Base-by-base conservation (phyloP, 345 rosid species). In the Sisymbrium irio region DNA sequence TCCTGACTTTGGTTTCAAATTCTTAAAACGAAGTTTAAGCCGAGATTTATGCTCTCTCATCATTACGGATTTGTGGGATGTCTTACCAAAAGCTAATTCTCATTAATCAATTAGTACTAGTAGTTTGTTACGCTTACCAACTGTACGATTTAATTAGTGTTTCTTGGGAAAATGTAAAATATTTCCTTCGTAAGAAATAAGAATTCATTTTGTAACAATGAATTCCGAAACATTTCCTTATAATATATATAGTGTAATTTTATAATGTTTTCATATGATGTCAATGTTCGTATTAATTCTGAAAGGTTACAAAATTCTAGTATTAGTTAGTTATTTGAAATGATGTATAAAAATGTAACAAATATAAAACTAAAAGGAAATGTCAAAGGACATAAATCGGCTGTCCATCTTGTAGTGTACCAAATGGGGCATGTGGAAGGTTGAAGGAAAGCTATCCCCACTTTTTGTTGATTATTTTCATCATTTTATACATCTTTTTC, bases 361-460 rank as follows among this genome's bases (percentile, higher is more conserved):
- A 65, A 32, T 46, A n/a, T 14, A 50, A 51, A 61, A 42, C 9
- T 17, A 73, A 30, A 62, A 69, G 60, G 54, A 63, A 76, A 62
- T 55, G 67, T 65, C 41, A 37, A 75, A 65, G 68, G 84, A 84
- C 84, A 73, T 46, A 82, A 68, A 83, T 79, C 80, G 83, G 68
- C 85, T 76, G 76, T 79, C 80, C 66, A 67, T 55, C 64, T 72
- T 78, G 81, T 73, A 28, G 75, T 76, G 37, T 71, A 40, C 72
- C 62, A 65, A 59, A 77, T 77, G 76, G 71, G 80, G 66, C 76
- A 85, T 79, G 83, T 80, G 85, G 71, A 77, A n/a, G 78, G 73
- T 79, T 82, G 79, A 79, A 81, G 73, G 71, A 61, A 22, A 54
- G 49, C 46, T 56, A 70, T 46, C 44, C 71, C 60, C 67, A 74